Evolutionary conservation across 768 basidiomycete genomes (phyloP).

Genomic region (Trametes meyenii): DNA sequence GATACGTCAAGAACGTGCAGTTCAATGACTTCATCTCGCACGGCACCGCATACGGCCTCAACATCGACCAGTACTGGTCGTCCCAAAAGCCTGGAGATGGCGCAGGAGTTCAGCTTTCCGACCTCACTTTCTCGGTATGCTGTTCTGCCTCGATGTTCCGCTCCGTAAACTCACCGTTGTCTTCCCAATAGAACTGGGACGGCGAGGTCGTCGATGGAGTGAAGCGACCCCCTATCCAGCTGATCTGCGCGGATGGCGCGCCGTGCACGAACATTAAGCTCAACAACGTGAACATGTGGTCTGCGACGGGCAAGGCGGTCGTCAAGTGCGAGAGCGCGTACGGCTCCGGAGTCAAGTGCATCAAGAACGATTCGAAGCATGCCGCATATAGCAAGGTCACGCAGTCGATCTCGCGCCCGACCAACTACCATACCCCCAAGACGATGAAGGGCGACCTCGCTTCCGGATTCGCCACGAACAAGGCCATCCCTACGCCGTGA

Average conservation of each 20-base stretch:
- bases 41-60: conserved; percentile 34
- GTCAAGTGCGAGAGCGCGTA: conserved; percentile 36
- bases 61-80: conserved; percentile 36
- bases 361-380: conserved; percentile 27
- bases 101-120: conserved; percentile 30
- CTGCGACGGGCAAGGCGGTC: conserved; percentile 28
- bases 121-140: conserved; percentile 34
- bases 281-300: conserved; percentile 36
- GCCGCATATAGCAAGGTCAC: conserved; percentile 29
- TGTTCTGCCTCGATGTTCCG: neutral
- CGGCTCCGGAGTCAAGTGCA: conserved; percentile 30
- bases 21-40: conserved; percentile 34
- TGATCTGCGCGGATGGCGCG: conserved; percentile 32
- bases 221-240: conserved; percentile 30
- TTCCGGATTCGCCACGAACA: conserved; percentile 28
- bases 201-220: conserved; percentile 32
- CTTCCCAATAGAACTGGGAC: conserved; percentile 31
- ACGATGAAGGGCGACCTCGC: conserved; percentile 31
- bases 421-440: conserved; percentile 32
- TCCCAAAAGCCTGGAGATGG: conserved; percentile 28
- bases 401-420: conserved; percentile 28
- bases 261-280: conserved; percentile 34
- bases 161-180: neutral
- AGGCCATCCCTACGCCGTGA: conserved; percentile 32
- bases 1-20: conserved; percentile 33